A percentile compares a stretch with the other conserved stretches of the same genome.
Evolutionary conservation across 1,139 yeast species (phyloP).

Genomic region (Arxiozyma heterogenica): DNA sequence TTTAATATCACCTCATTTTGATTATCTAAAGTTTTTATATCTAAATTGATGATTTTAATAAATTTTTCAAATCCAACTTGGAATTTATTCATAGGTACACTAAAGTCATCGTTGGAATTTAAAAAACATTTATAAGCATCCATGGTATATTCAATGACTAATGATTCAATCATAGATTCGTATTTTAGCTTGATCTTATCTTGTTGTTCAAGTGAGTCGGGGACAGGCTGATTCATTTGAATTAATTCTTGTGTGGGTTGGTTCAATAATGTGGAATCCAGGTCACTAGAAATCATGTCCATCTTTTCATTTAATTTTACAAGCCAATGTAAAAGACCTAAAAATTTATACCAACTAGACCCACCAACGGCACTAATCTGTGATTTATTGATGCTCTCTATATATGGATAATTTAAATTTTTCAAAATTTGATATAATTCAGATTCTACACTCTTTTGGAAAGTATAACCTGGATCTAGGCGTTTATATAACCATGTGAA

Average conservation of each 20-base stretch:
- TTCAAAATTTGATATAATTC: constrained; percentile 66
- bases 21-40: constrained; percentile 36
- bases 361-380: constrained; percentile 92
- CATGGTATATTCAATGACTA: constrained; percentile 58
- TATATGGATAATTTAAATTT: constrained; percentile 65
- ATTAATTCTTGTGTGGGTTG: constrained; percentile 28
- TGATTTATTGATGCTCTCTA: constrained; percentile 70
- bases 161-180: constrained; percentile 41
- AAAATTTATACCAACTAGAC: constrained; percentile 74
- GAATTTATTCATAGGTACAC: constrained; percentile 48
- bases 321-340: constrained; percentile 78
- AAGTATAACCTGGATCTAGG: constrained; percentile 71
- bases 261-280: constrained; percentile 18
- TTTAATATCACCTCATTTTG: constrained; percentile 34
- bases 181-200: constrained; percentile 30
- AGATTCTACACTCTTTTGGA: constrained; percentile 59
- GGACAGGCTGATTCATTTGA: constrained; percentile 35
- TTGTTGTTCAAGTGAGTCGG: constrained; percentile 33
- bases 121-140: constrained; percentile 62
- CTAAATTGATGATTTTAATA: constrained; percentile 37
- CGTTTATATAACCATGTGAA: constrained; percentile 72
- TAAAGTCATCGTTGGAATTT: constrained; percentile 53
- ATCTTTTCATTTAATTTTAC: constrained; percentile 47
- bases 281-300: constrained; percentile 31
- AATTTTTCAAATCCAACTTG: constrained; percentile 43